Base-by-base conservation (phyloP, 257 asterid genomes). In the Lavandula angustifolia region DNA sequence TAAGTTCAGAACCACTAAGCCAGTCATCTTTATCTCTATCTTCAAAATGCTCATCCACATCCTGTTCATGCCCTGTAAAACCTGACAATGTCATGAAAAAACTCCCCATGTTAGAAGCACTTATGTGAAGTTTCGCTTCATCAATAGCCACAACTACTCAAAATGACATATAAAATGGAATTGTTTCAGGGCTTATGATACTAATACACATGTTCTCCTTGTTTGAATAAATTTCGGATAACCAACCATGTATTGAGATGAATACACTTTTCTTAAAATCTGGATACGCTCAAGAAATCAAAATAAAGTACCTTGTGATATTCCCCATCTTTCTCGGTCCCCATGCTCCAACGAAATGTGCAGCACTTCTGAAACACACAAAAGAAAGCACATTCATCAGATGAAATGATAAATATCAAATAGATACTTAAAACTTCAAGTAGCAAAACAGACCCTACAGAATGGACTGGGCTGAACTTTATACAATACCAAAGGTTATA, bases 271-370 rank as follows among this genome's bases (percentile, higher is more conserved):
- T 42, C 38, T n/a, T 35, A 27, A 70, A 43, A 48, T 57, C 43
- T 47, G 38, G 17, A 55, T 11, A 51, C 12, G 60, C 52, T 9
- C 38, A 49, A 51, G 34, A 64, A 31, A 6, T 32, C 14, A 46
- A 55, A 65, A 58, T 3, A 35, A 37, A 29, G 58, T 84, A 94
- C 97, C 99, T 86, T 79, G 95, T 43, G 64, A 50, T 44, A 73
- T 81, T 69, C 63, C 65, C 79, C 88, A 80, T 71, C 75, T 84
- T 74, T 78, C 94, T 89, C 85, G 84, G 56, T 80, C 89, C 51
- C 76, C 84, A 54, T 73, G 84, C 79, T 72, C 90, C 10, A 66
- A 80, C 7, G 79, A 73, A 83, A 74, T 71, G 71, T 78, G 83
- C 82, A 90, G 89, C 87, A 83, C 82, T 74, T 87, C 99, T 94